A percentile compares a stretch with the other conserved stretches of the same genome.
Evolutionary conservation across 2,329 filamentous ascomycete species (phyloP).

Genomic region (Ilyonectria destructans): DNA sequence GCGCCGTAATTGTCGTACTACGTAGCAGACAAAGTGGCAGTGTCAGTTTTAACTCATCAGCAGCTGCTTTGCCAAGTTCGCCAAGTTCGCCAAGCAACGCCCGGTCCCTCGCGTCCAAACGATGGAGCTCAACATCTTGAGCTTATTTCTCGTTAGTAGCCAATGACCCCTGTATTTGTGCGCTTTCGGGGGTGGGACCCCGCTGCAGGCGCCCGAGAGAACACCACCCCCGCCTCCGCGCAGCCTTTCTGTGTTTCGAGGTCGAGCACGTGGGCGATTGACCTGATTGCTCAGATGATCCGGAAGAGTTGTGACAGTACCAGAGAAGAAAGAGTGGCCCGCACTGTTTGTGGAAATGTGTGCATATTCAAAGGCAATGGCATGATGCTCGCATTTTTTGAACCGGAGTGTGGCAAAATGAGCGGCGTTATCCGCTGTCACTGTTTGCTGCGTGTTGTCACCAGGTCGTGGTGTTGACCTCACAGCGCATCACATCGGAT

Average conservation of each 20-base stretch:
- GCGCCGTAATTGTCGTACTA: not conserved
- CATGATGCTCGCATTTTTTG: not conserved
- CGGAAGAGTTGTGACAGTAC: not conserved
- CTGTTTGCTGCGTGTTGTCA: not conserved
- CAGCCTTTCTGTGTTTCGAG: slow-evolving; percentile 6
- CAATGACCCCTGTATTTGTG: not conserved
- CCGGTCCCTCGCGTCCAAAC: not conserved
- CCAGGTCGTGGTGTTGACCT: not conserved
- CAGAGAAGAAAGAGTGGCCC: not conserved
- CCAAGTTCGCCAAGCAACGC: not conserved
- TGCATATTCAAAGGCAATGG: not conserved
- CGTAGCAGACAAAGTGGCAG: not conserved
- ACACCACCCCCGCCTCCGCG: slow-evolving; percentile 6
- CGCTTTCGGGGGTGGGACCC: slow-evolving; percentile 6
- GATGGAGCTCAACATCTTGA: slow-evolving; percentile 3
- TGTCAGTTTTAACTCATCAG: not conserved
- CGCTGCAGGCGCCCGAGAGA: slow-evolving; percentile 3
- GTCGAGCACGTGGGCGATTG: slow-evolving; percentile 19
- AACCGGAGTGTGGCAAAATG: not conserved
- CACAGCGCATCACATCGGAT: not conserved
- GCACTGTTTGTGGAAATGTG: not conserved
- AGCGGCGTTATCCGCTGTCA: not conserved
- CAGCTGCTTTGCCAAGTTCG: not conserved
- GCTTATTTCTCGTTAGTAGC: slow-evolving; percentile 26
- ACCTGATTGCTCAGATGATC: not conserved